These are phyloP conservation scores for Bacidia gigantensis DNA, from an alignment of 495 filamentous ascomycete species.

Conservation along the genomic window DNA sequence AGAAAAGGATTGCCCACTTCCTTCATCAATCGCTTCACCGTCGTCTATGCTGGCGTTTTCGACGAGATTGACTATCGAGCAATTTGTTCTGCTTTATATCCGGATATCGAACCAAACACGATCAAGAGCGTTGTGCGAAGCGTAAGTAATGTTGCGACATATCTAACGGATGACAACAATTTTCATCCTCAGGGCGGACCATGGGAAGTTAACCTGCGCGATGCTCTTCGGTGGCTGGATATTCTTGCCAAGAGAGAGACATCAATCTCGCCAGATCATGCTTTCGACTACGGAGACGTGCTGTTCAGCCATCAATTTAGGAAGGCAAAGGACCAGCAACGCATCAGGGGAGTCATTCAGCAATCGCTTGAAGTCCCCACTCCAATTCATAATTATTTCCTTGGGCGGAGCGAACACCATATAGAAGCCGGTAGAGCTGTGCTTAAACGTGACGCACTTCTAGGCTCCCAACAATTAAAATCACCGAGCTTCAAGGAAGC, in stretches of 20 bases:
- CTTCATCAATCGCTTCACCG: constrained; percentile 95
- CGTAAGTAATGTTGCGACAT: constrained; percentile 59
- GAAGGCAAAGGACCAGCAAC: constrained; percentile 39
- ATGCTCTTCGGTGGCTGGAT: constrained; percentile 79
- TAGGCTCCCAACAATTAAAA: constrained; percentile 28
- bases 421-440: constrained; percentile 72
- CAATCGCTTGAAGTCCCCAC: not conserved
- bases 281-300: constrained; percentile 63
- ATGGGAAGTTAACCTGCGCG: constrained; percentile 95
- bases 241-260: constrained; percentile 45
- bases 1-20: constrained; percentile 90
- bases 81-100: constrained; percentile 70
- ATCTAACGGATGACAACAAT: constrained; percentile 46
- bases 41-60: constrained; percentile 89
- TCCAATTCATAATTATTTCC: constrained; percentile 30
- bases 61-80: constrained; percentile 62
- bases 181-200: constrained; percentile 76
- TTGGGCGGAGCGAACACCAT: constrained; percentile 51
- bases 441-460: constrained; percentile 41
- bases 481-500: constrained; percentile 30
- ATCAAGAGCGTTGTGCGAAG: constrained; percentile 59
- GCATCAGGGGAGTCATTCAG: constrained; percentile 41
- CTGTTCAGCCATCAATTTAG: constrained; percentile 84
- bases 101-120: constrained; percentile 38
- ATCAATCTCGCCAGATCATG: constrained; percentile 36